Percentiles rank a stretch among this genome's conserved stretches.
phyloP scores from a whole-genome alignment of 805 yeast genomes.

The Candida multigemmis region DNA sequence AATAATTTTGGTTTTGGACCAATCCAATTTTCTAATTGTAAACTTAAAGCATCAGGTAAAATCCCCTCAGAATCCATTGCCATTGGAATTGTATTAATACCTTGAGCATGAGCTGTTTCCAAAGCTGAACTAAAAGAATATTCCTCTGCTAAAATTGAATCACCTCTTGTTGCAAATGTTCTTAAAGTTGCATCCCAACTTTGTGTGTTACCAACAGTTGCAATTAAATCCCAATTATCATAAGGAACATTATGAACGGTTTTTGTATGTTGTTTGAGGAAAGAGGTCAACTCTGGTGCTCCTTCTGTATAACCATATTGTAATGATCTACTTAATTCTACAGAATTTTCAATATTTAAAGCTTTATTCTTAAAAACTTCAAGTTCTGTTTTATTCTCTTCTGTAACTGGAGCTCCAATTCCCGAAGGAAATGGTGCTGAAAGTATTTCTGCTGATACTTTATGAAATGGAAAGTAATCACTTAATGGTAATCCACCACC shows the following conservation, averaged over 20 bases:
- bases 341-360: constrained; percentile 28
- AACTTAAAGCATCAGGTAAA: constrained; percentile 59
- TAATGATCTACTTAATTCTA: constrained; percentile 76
- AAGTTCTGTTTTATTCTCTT: constrained; percentile 29
- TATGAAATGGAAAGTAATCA: constrained; percentile 88
- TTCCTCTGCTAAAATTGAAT: constrained; percentile 75
- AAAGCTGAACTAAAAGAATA: constrained; percentile 77
- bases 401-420: constrained; percentile 53
- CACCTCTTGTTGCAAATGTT: constrained; percentile 71
- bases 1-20: constrained; percentile 73
- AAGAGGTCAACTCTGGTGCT: constrained; percentile 57
- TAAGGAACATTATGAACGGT: constrained; percentile 37
- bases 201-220: constrained; percentile 84
- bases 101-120: constrained; percentile 71
- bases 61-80: constrained; percentile 76
- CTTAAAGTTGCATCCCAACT: constrained; percentile 79
- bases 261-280: constrained; percentile 69
- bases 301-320: constrained; percentile 91
- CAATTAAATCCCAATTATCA: constrained; percentile 59
- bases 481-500: constrained; percentile 95
- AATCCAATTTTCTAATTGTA: constrained; percentile 60
- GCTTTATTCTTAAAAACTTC: constrained; percentile 28
- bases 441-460: constrained; percentile 61
- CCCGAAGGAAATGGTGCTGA: constrained; percentile 75
- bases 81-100: constrained; percentile 60